Percentiles rank a stretch among this genome's conserved stretches.
Conservation (phyloP, 805 yeast species). For the Brettanomyces custersianus region DNA sequence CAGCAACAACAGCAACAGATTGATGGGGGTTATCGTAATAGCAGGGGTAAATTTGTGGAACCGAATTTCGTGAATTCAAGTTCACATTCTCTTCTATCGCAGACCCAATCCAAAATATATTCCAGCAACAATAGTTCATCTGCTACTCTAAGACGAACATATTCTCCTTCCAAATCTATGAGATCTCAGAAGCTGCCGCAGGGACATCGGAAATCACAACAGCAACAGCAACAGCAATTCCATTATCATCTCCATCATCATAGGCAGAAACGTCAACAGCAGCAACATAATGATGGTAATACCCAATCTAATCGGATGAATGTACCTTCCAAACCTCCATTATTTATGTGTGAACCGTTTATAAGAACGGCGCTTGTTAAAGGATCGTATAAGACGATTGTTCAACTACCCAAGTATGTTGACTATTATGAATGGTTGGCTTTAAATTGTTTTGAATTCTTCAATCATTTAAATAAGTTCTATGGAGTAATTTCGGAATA, state of each 20-base stretch:
- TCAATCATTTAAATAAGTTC: slow-evolving; percentile 76
- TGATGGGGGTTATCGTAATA: slow-evolving; percentile 2
- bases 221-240: slow-evolving; percentile 6
- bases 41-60: slow-evolving; percentile 11
- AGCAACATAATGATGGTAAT: slow-evolving; percentile 21
- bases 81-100: slow-evolving; percentile 9
- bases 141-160: slow-evolving; percentile 37
- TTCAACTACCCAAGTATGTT: slow-evolving; percentile 89
- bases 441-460: slow-evolving; percentile 81
- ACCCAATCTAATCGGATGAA: slow-evolving; percentile 7
- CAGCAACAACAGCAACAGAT: too few relatives aligned
- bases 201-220: slow-evolving; percentile 12
- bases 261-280: slow-evolving; percentile 13
- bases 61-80: slow-evolving; percentile 10
- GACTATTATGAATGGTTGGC: slow-evolving; percentile 96
- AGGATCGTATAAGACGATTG: slow-evolving; percentile 94
- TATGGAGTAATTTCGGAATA: slow-evolving; percentile 88
- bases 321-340: slow-evolving; percentile 30
- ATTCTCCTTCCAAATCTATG: slow-evolving; percentile 35
- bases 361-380: slow-evolving; percentile 91
- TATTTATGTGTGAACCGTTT: slow-evolving; percentile 87
- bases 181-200: slow-evolving; percentile 18
- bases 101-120: slow-evolving; percentile 17
- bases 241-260: slow-evolving; percentile 19
- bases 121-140: slow-evolving; percentile 28